Percentiles rank a stretch among this genome's conserved stretches.
These are phyloP conservation scores for Nakaseomyces nivariensis DNA, from an alignment of 1,139 yeast genomes.

Conservation along the genomic window DNA sequence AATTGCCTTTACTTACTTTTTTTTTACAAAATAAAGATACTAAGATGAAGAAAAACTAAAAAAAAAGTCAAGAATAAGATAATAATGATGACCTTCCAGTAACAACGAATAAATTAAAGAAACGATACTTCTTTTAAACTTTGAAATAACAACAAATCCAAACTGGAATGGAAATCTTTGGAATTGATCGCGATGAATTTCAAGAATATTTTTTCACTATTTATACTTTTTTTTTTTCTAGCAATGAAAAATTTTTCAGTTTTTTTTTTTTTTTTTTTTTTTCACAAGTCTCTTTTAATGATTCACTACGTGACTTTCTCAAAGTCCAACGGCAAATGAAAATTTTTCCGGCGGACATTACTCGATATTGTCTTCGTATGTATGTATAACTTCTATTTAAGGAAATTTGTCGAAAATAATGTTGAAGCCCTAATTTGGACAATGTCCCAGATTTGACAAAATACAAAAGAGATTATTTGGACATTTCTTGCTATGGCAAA, in stretches of 20 bases:
- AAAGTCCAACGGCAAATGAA: slow-evolving; percentile 1
- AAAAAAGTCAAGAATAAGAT: not conserved
- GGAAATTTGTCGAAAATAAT: not conserved
- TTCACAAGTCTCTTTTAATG: not conserved
- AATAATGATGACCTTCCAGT: slow-evolving; percentile 2
- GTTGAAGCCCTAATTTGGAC: slow-evolving; percentile 1
- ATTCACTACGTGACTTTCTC: not conserved
- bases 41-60: not conserved
- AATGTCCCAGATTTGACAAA: not conserved
- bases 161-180: not conserved
- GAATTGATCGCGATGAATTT: not conserved
- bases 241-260: not conserved
- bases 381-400: not conserved
- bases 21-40: not conserved
- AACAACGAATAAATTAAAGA: slow-evolving; percentile 3
- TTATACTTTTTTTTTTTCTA: not conserved
- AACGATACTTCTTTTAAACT: slow-evolving; percentile 2
- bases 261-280: not conserved
- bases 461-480: not conserved
- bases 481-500: no score
- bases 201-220: not conserved
- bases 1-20: not conserved
- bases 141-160: not conserved
- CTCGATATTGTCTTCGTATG: not conserved
- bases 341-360: slow-evolving; percentile 3